Evolutionary conservation across 768 basidiomycete genomes (phyloP).

Genomic region (Psilocybe azurescens): DNA sequence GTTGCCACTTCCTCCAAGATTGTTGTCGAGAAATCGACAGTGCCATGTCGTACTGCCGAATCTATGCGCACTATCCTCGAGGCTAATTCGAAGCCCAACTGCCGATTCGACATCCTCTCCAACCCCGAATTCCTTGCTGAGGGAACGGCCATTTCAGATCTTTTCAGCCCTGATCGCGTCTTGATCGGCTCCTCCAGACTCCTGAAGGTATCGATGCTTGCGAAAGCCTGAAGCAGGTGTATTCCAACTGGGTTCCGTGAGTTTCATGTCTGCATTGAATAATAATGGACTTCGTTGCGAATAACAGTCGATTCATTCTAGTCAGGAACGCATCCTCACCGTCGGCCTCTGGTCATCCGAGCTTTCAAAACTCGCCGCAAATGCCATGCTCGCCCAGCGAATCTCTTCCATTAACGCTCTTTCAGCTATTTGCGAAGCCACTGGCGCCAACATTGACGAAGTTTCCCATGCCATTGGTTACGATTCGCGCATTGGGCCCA

Average conservation of each 20-base stretch:
- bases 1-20: conserved; percentile 94
- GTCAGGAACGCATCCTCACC: conserved; percentile 80
- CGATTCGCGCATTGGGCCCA: conserved; percentile 91
- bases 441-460: conserved; percentile 98
- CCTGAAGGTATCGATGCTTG: conserved; percentile 86
- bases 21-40: conserved; percentile 99
- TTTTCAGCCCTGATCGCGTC: conserved; percentile 91
- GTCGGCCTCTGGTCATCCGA: conserved; percentile 99
- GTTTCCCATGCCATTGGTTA: conserved; percentile 93
- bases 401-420: conserved; percentile 99
- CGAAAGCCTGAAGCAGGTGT: conserved; percentile 75
- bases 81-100: conserved; percentile 92
- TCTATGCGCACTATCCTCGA: conserved; percentile 99
- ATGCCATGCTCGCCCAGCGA: conserved; percentile 99
- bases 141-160: conserved; percentile 93
- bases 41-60: conserved; percentile 97
- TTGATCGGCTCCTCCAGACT: conserved; percentile 96
- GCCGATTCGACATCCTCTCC: conserved; percentile 96
- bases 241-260: conserved; percentile 96
- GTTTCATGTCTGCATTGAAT: conserved; percentile 33
- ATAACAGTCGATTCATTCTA: conserved; percentile 30
- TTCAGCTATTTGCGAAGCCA: conserved; percentile 98
- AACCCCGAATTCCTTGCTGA: conserved; percentile 99
- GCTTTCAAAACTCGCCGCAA: conserved; percentile 97
- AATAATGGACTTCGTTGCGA: background rate